These are phyloP conservation scores for Penicillium corylophilum DNA, from an alignment of 2,329 filamentous ascomycete species.

Conservation along the genomic window DNA sequence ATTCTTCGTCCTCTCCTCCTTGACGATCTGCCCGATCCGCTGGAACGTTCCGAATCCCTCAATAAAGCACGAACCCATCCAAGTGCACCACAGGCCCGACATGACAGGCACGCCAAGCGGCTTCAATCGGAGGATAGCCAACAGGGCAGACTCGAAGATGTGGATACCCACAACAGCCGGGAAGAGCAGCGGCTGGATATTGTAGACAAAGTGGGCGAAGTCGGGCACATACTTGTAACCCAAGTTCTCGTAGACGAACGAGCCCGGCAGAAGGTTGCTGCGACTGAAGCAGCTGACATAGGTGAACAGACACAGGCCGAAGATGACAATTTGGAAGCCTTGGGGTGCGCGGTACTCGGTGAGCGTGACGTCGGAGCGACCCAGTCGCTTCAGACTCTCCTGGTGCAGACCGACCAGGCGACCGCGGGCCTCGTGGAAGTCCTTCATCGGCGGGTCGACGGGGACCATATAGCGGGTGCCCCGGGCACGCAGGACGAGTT, in stretches of 20 bases:
- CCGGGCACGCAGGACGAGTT: constrained; percentile 62
- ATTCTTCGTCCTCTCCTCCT: constrained; percentile 38
- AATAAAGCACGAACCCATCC: constrained; percentile 53
- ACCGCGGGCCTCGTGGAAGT: constrained; percentile 65
- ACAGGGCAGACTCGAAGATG: constrained; percentile 56
- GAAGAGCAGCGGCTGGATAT: constrained; percentile 60
- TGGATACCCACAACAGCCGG: constrained; percentile 65
- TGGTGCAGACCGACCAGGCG: constrained; percentile 73
- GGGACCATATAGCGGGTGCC: constrained; percentile 53
- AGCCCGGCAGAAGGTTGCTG: constrained; percentile 55
- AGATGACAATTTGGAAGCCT: constrained; percentile 55
- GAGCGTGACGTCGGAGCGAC: constrained; percentile 57
- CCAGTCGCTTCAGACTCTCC: constrained; percentile 59
- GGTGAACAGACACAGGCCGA: constrained; percentile 56
- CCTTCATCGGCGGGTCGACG: constrained; percentile 68
- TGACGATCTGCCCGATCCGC: constrained; percentile 49
- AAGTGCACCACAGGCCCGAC: constrained; percentile 53
- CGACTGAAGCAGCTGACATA: constrained; percentile 53
- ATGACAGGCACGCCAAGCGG: constrained; percentile 53
- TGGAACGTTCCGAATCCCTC: constrained; percentile 53
- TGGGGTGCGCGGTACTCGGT: constrained; percentile 53
- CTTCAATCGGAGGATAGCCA: constrained; percentile 48
- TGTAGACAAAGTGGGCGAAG: constrained; percentile 59
- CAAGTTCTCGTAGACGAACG: constrained; percentile 47
- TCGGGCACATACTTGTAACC: constrained; percentile 56